Conservation (phyloP, 768 basidiomycete genomes). For the Tremella yokohamensis region DNA sequence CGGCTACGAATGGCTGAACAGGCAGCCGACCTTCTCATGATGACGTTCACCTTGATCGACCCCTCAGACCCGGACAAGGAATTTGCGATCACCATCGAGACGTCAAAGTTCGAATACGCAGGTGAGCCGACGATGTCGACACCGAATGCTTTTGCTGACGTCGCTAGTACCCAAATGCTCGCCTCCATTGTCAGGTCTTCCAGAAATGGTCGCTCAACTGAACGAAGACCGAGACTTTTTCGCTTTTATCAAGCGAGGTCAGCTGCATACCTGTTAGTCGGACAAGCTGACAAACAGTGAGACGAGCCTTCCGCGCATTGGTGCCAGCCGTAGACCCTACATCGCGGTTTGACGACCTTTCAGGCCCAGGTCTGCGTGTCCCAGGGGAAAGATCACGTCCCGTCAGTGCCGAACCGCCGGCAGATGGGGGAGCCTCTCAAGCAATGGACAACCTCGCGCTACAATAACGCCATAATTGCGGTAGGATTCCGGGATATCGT, state of each 20-base stretch:
- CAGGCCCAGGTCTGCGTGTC: conserved; percentile 21
- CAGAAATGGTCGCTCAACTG: conserved; percentile 66
- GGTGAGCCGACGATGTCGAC: conserved; percentile 56
- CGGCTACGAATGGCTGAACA: neutral
- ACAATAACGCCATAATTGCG: no score
- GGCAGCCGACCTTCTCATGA: conserved; percentile 62
- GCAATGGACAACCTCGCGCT: no score
- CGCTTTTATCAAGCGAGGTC: conserved; percentile 63
- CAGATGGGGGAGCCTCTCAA: no score
- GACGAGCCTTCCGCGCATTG: conserved; percentile 37
- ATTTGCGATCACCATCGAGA: conserved; percentile 72
- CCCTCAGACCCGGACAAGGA: conserved; percentile 60
- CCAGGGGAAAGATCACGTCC: no score
- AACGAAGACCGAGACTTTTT: conserved; percentile 69
- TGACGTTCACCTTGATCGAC: conserved; percentile 70
- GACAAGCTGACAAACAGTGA: conserved; percentile 22
- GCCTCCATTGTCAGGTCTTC: conserved; percentile 65
- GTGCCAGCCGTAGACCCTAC: conserved; percentile 22
- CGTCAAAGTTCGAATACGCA: conserved; percentile 62
- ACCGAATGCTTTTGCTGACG: conserved; percentile 1
- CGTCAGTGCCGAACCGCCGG: no score
- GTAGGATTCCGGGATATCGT: no score
- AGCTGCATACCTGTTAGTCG: conserved; percentile 9
- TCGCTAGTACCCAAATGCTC: conserved; percentile 73
- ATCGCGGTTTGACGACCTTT: conserved; percentile 34